phyloP scores from a whole-genome alignment of 2,329 filamentous ascomycete species.

The Exophiala sp. region DNA sequence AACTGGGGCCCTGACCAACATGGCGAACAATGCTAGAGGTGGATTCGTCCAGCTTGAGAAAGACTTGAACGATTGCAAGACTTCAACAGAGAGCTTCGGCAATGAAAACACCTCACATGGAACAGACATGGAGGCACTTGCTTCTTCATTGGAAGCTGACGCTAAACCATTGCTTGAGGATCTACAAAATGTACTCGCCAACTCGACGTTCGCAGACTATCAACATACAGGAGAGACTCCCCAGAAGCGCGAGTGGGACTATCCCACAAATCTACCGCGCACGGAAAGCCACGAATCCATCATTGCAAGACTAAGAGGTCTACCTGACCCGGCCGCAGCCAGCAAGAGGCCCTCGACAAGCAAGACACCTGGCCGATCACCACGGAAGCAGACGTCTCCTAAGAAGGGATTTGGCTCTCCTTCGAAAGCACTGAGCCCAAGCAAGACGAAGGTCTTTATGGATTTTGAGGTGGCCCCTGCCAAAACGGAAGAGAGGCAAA shows the following conservation, averaged over 20 bases:
- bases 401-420: slow-evolving; percentile 22
- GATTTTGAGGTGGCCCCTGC: slow-evolving; percentile 43
- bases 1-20: slow-evolving; percentile 58
- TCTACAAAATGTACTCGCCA: slow-evolving; percentile 66
- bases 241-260: slow-evolving; percentile 75
- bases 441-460: slow-evolving; percentile 53
- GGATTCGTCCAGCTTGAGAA: slow-evolving; percentile 12
- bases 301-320: slow-evolving; percentile 50
- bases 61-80: slow-evolving; percentile 8
- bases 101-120: slow-evolving; percentile 4
- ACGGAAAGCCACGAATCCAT: slow-evolving; percentile 63
- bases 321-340: slow-evolving; percentile 28
- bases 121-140: slow-evolving; percentile 15
- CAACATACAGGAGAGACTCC: slow-evolving; percentile 81
- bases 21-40: slow-evolving; percentile 45
- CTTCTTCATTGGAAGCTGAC: slow-evolving; percentile 15
- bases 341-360: slow-evolving; percentile 26
- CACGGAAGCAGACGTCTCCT: slow-evolving; percentile 25
- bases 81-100: slow-evolving; percentile 10
- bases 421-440: slow-evolving; percentile 40
- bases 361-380: slow-evolving; percentile 30
- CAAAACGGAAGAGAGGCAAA: slow-evolving; percentile 24
- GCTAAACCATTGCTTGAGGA: slow-evolving; percentile 14
- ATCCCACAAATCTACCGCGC: slow-evolving; percentile 71
- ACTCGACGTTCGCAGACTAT: slow-evolving; percentile 71